Conservation (phyloP, 2,329 filamentous ascomycete species). For the Trichoderma sp. region DNA sequence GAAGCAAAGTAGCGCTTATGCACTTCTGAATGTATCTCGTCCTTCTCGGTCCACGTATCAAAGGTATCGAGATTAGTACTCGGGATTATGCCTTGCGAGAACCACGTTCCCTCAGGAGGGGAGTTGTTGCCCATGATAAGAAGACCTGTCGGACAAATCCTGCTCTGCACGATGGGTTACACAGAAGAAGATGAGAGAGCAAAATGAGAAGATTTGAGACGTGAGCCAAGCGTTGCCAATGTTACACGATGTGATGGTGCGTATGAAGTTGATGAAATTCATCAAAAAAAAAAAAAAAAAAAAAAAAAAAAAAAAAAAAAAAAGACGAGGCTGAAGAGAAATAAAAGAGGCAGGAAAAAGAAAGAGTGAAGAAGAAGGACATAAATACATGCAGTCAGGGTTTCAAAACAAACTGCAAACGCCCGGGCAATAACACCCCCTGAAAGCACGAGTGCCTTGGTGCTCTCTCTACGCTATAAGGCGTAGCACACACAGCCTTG, state of each 20-base stretch:
- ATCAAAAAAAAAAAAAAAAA: background rate
- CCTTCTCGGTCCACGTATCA: conserved; percentile 29
- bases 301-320: background rate
- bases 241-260: background rate
- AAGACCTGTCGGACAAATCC: background rate
- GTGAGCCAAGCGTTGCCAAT: background rate
- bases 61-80: background rate
- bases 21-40: conserved; percentile 26
- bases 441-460: background rate
- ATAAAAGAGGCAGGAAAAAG: background rate
- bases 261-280: background rate
- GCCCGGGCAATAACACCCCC: background rate
- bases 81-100: background rate
- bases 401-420: background rate
- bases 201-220: background rate
- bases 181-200: background rate
- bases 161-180: too few species aligned
- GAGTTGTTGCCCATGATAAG: background rate
- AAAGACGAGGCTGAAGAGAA: background rate
- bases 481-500: background rate
- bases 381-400: background rate
- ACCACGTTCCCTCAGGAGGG: background rate
- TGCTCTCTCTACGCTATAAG: background rate
- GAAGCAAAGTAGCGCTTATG: conserved; percentile 25
- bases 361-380: too few species aligned